phyloP scores from a whole-genome alignment of 805 yeast species.

The Kodamaea kakaduensis region DNA sequence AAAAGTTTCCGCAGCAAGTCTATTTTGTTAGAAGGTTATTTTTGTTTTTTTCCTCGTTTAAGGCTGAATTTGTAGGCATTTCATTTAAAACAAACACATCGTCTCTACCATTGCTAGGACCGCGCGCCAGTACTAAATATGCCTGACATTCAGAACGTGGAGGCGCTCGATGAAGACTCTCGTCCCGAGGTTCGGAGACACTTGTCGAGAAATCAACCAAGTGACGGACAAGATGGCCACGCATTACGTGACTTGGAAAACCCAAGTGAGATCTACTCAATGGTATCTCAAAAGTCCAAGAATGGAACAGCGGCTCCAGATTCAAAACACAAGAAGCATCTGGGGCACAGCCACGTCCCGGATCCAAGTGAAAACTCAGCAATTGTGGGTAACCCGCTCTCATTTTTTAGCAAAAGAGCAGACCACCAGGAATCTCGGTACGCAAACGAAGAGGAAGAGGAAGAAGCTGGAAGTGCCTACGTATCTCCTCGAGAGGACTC shows the following conservation, averaged over 20 bases:
- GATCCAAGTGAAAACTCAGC: constrained; percentile 13
- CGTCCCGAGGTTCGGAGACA: no score
- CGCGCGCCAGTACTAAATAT: background rate
- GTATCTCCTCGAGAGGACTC: no score
- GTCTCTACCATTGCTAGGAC: background rate
- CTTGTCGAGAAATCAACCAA: no score
- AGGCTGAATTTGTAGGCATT: background rate
- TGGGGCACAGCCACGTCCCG: constrained; percentile 2
- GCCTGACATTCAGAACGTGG: constrained; percentile 1
- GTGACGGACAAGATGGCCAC: background rate
- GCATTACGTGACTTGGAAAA: constrained; percentile 10
- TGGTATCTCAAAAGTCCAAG: constrained; percentile 9
- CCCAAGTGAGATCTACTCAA: constrained; percentile 10
- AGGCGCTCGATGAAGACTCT: no score
- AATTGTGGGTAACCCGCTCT: constrained; percentile 29
- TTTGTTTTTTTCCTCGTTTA: no score
- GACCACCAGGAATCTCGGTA: constrained; percentile 35
- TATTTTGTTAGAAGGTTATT: no score
- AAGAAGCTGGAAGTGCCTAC: constrained; percentile 15
- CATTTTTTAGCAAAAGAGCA: constrained; percentile 23
- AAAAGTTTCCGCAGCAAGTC: no score
- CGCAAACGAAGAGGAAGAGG: constrained; percentile 27
- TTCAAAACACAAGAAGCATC: background rate
- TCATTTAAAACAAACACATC: background rate
- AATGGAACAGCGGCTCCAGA: background rate